Conservation (phyloP, 345 rosid genomes). For the Acer negundo region DNA sequence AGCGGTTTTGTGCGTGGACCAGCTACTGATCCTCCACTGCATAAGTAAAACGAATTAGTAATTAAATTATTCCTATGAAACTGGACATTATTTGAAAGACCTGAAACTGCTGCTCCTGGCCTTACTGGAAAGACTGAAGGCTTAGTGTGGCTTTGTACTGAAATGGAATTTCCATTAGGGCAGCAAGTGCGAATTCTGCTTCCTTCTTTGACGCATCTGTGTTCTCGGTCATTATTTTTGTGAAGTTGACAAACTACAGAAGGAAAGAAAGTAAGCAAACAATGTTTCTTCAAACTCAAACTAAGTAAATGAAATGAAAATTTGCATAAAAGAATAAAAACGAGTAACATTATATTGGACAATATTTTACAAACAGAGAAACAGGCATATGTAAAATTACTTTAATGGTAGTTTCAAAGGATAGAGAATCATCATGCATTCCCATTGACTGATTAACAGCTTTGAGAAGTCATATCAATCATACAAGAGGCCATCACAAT, state of each 20-base stretch:
- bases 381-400: not conserved
- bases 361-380: not conserved
- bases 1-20: conserved; percentile 49
- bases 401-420: not conserved
- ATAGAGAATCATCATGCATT: not conserved
- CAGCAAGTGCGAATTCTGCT: conserved; percentile 88
- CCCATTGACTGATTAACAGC: not conserved
- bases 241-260: conserved; percentile 86
- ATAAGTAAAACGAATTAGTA: conserved; percentile 24
- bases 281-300: not conserved
- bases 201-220: conserved; percentile 65
- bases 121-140: conserved; percentile 50
- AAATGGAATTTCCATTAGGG: conserved; percentile 92
- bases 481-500: not conserved
- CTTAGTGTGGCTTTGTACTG: conserved; percentile 82
- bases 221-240: conserved; percentile 80
- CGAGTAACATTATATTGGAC: not conserved
- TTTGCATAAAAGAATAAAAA: not conserved
- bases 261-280: not conserved
- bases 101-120: conserved; percentile 12
- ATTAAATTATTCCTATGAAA: conserved; percentile 14
- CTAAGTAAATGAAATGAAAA: conserved; percentile 4
- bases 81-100: conserved; percentile 18
- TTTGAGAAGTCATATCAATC: not conserved
- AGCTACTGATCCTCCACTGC: conserved; percentile 38